phyloP scores from a whole-genome alignment of 345 rosid genomes.

The Lepidium aucheri region DNA sequence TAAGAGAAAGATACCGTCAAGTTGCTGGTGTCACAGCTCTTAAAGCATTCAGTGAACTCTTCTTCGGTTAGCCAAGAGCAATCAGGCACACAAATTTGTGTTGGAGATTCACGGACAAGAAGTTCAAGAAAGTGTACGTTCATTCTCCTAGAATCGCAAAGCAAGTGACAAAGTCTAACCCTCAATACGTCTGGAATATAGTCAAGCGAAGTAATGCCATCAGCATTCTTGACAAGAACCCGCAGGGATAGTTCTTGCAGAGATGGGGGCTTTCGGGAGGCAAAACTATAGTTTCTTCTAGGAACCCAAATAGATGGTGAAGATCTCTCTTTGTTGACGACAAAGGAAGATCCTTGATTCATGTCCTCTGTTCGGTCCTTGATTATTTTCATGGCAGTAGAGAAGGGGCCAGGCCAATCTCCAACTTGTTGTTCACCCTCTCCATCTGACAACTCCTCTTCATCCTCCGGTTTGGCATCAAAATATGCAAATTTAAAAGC shows the following conservation, averaged over 20 bases:
- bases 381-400: constrained; percentile 90
- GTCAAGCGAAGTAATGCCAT: constrained; percentile 76
- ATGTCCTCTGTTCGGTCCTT: constrained; percentile 47
- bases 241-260: constrained; percentile 48
- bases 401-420: constrained; percentile 98
- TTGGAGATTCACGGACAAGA: constrained; percentile 57
- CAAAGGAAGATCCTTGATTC: constrained; percentile 11
- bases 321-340: constrained; percentile 16
- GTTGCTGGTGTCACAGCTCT: constrained; percentile 49
- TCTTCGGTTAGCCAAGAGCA: constrained; percentile 92
- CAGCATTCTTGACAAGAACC: constrained; percentile 60
- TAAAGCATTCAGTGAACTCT: constrained; percentile 45
- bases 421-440: constrained; percentile 34
- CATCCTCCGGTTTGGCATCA: constrained; percentile 30
- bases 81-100: constrained; percentile 59
- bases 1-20: constrained; percentile 45
- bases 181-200: constrained; percentile 63
- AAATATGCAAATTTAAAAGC: constrained; percentile 76
- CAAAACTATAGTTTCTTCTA: constrained; percentile 13
- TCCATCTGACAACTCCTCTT: constrained; percentile 27
- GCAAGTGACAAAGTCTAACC: constrained; percentile 53
- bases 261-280: constrained; percentile 35
- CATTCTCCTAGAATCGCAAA: constrained; percentile 71
- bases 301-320: constrained; percentile 57
- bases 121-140: constrained; percentile 41